Conservation (phyloP, 768 basidiomycete genomes). For the Austroboletus eburneus region DNA sequence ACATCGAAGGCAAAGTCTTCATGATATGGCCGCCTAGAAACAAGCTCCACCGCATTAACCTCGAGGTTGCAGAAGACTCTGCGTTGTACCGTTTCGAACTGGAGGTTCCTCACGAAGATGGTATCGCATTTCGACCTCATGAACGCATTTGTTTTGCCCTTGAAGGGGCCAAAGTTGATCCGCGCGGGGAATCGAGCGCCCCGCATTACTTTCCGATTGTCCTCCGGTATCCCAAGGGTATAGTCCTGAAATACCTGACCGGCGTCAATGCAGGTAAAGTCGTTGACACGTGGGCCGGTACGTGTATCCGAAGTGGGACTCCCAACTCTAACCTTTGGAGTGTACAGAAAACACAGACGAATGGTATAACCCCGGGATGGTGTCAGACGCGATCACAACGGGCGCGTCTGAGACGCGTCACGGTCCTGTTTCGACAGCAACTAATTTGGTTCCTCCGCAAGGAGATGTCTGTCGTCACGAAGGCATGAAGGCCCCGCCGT, state of each 20-base stretch:
- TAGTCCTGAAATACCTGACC: conserved; percentile 36
- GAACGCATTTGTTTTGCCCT: conserved; percentile 47
- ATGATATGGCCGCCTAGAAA: conserved; percentile 43
- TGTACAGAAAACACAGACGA: conserved; percentile 18
- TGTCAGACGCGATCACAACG: conserved; percentile 9
- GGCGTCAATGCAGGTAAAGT: conserved; percentile 24
- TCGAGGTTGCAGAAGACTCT: conserved; percentile 19
- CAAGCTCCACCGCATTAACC: conserved; percentile 28
- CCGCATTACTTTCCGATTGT: conserved; percentile 36
- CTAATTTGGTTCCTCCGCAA: neutral
- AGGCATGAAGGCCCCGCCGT: neutral
- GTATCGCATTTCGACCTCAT: conserved; percentile 38
- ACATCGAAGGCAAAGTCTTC: conserved; percentile 38
- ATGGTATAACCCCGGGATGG: conserved; percentile 21
- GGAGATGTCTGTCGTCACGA: neutral
- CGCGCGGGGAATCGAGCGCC: conserved; percentile 23
- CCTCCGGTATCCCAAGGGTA: conserved; percentile 42
- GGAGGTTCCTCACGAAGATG: conserved; percentile 30
- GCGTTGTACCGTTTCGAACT: conserved; percentile 35
- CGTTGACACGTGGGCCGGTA: conserved; percentile 43
- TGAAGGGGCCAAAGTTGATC: conserved; percentile 38
- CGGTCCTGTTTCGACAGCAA: neutral
- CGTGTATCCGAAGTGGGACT: conserved; percentile 6
- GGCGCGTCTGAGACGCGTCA: conserved; percentile 4
- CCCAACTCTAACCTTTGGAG: neutral